A percentile compares a stretch with the other conserved stretches of the same genome.
Conservation (phyloP, 2,329 filamentous ascomycete genomes). For the Pseudophaeomoniella oleicola region DNA sequence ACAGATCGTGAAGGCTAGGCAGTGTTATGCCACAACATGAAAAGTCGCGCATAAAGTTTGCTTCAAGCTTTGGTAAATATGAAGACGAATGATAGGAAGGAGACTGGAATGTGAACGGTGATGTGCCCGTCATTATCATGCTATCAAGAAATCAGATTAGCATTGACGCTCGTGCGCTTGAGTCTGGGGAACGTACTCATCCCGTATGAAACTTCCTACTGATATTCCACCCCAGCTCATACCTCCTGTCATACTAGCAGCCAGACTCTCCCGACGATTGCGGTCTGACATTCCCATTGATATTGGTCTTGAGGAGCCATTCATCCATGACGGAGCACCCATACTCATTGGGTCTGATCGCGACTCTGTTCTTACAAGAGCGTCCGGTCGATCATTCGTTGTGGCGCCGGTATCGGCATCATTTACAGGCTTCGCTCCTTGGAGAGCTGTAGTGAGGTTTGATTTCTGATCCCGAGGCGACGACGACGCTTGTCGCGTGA, state of each 20-base stretch:
- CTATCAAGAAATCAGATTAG: constrained; percentile 35
- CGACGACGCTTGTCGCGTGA: constrained; percentile 42
- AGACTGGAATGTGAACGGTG: constrained; percentile 82
- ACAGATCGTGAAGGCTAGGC: constrained; percentile 80
- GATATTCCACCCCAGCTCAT: constrained; percentile 97
- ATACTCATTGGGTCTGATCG: constrained; percentile 42
- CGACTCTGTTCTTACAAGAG: constrained; percentile 24
- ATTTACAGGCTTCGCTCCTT: constrained; percentile 17
- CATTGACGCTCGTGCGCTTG: neutral
- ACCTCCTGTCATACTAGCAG: constrained; percentile 53
- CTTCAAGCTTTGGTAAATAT: constrained; percentile 89
- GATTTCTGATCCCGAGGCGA: constrained; percentile 46
- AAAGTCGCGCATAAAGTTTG: constrained; percentile 96
- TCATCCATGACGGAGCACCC: constrained; percentile 37
- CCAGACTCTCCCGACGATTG: constrained; percentile 44
- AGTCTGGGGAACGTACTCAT: constrained; percentile 61
- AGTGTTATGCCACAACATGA: constrained; percentile 83
- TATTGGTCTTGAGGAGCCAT: constrained; percentile 41
- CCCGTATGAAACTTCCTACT: constrained; percentile 89
- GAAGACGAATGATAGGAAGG: constrained; percentile 83
- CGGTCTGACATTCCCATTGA: constrained; percentile 35
- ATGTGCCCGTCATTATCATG: constrained; percentile 90
- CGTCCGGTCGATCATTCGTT: constrained; percentile 20
- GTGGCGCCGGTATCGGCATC: constrained; percentile 25
- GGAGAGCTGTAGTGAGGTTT: constrained; percentile 47